Base-by-base conservation (phyloP, 2,329 filamentous ascomycete genomes). In the Truncatella angustata region DNA sequence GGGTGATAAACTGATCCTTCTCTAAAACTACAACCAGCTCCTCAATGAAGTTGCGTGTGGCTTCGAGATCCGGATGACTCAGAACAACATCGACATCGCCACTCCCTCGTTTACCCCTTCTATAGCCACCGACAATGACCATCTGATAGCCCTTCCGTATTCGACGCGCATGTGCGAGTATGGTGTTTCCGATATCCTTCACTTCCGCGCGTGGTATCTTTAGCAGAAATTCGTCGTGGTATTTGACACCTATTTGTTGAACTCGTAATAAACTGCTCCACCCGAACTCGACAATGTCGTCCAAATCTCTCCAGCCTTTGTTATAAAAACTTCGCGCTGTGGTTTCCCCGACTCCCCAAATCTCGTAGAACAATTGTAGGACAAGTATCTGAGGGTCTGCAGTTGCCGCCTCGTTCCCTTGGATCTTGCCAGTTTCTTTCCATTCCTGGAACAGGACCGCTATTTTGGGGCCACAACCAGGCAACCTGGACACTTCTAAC, bases 221-320 rank as follows among this genome's bases (percentile, higher is more conserved):
- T 14, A 78, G 70, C 42, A 81, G 73, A 51, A 99, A 88, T 57
- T 97, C 93, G 30, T 95, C 88, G 66, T 95, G 96, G 70, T 86
- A 97, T 66, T 97, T 97, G 40, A 97, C 76, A 0, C 94, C 93
- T 51, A 97, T 96, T 66, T 97, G 91, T 68, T 97, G 93, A 1
- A 90, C 88, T 11, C 91, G 84, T 1, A 79, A 87, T 1, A 97
- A 75, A 0, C 69, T 76, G 18, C 75, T 66, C 93, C 93, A 97
- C 10, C 89, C 91, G 61, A 85, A 80, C 62, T 96, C 88, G 36
- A 96, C 77, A 3, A 97, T 74, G 61, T 97, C 92, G 61, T 97
- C 91, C 1, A 96, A 74, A 54, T 94, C 88, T 54, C 83, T 79
- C 90, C 91, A 97, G 24, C 90, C 82, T 56, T 83, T 84, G 14